phyloP scores from a whole-genome alignment of 495 filamentous ascomycete species.

The Tirmania nivea region DNA sequence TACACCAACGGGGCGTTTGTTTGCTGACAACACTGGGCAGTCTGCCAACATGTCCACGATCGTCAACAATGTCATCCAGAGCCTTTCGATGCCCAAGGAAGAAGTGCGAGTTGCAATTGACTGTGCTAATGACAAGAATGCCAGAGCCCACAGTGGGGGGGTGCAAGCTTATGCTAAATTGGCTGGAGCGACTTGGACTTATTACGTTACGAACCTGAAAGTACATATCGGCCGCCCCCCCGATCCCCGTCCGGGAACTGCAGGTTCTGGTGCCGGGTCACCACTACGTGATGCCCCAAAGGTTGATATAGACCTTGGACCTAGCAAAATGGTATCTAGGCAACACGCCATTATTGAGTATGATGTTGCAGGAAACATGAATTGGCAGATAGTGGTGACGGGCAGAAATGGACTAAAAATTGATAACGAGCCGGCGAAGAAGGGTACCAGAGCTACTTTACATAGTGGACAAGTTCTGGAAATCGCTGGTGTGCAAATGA shows the following conservation, averaged over 20 bases:
- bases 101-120: conserved; percentile 48
- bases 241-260: conserved; percentile 25
- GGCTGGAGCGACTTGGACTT: conserved; percentile 80
- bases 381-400: conserved; percentile 66
- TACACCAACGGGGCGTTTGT: too few species aligned
- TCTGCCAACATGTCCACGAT: conserved; percentile 23
- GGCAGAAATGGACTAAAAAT: conserved; percentile 78
- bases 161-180: conserved; percentile 87
- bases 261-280: conserved; percentile 14
- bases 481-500: conserved; percentile 84
- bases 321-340: conserved; percentile 76
- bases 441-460: conserved; percentile 40
- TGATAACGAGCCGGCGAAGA: conserved; percentile 45
- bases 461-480: conserved; percentile 74
- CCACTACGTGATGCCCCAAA: conserved; percentile 17
- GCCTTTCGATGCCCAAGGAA: conserved; percentile 36
- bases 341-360: conserved; percentile 73
- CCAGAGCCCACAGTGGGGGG: conserved; percentile 43
- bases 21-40: background rate
- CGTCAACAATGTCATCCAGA: conserved; percentile 52
- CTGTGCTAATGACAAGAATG: conserved; percentile 48
- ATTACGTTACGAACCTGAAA: conserved; percentile 59
- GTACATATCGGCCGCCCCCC: conserved; percentile 71
- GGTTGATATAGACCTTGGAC: conserved; percentile 82
- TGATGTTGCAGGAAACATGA: conserved; percentile 36